phyloP scores from a whole-genome alignment of 768 basidiomycete species.

The Xerocomellus dryophilus region DNA sequence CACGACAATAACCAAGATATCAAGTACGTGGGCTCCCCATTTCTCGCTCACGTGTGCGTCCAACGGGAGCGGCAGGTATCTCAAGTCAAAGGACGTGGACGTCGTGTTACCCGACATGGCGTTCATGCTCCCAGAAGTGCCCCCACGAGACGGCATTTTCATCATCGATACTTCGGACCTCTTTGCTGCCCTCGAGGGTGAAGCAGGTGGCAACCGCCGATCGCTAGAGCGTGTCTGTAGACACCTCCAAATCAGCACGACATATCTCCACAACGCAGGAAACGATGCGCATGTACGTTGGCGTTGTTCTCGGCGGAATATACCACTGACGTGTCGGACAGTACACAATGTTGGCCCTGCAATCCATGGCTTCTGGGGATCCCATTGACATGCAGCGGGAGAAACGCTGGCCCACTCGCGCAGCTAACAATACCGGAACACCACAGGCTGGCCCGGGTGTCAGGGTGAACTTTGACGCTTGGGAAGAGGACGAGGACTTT shows the following conservation, averaged over 20 bases:
- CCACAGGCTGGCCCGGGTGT: conserved; percentile 33
- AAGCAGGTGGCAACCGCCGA: conserved; percentile 47
- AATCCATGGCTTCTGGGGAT: conserved; percentile 70
- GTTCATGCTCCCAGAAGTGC: conserved; percentile 55
- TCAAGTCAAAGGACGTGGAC: conserved; percentile 48
- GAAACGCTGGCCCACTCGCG: conserved; percentile 72
- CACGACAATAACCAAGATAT: conserved; percentile 78
- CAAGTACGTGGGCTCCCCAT: conserved; percentile 43
- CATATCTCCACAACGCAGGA: conserved; percentile 76
- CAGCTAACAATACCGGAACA: conserved; percentile 21
- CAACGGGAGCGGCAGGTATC: conserved; percentile 41
- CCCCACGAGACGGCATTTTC: conserved; percentile 53
- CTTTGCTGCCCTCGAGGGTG: conserved; percentile 72
- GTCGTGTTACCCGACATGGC: conserved; percentile 52
- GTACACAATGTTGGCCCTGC: conserved; percentile 69
- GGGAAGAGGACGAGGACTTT: conserved; percentile 53
- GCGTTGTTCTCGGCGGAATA: not conserved
- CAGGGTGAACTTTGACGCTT: conserved; percentile 56
- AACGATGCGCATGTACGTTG: conserved; percentile 76
- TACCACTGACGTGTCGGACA: conserved; percentile 28
- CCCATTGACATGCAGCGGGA: conserved; percentile 74
- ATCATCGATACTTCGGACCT: conserved; percentile 73
- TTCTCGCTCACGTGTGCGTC: not conserved
- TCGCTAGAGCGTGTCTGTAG: conserved; percentile 60
- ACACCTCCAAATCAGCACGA: conserved; percentile 55